phyloP scores from a whole-genome alignment of 208 protist genomes.

The Herpetomonas tarakana region DNA sequence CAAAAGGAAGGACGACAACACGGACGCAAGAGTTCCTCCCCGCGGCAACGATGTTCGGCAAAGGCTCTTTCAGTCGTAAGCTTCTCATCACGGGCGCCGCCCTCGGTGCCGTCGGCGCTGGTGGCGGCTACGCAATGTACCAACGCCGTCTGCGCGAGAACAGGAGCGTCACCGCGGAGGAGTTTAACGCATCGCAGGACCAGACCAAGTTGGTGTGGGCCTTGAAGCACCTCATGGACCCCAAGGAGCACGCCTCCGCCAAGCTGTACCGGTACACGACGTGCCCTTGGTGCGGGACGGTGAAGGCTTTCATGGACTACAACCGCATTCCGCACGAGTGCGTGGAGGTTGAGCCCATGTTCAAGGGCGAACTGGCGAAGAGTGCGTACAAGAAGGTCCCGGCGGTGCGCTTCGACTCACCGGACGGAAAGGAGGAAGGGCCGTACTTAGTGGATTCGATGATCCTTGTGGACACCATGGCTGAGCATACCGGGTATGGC shows the following conservation, averaged over 20 bases:
- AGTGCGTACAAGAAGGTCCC: slow-evolving; percentile 90
- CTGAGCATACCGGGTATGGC: slow-evolving; percentile 43
- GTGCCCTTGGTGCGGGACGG: slow-evolving; percentile 89
- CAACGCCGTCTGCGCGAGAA: slow-evolving; percentile 78
- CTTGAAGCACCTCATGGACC: slow-evolving; percentile 41
- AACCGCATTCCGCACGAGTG: slow-evolving; percentile 66
- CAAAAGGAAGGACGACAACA: too few relatives aligned
- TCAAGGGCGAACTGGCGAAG: slow-evolving; percentile 74
- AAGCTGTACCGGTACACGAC: slow-evolving; percentile 87
- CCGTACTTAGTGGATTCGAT: slow-evolving; percentile 82
- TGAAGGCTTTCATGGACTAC: slow-evolving; percentile 87
- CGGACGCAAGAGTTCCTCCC: too few relatives aligned
- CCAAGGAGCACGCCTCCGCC: slow-evolving; percentile 28
- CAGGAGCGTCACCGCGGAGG: slow-evolving; percentile 62
- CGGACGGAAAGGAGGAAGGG: slow-evolving; percentile 25
- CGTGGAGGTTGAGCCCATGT: slow-evolving; percentile 90
- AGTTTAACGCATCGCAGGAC: slow-evolving; percentile 77
- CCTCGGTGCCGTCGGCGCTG: slow-evolving; percentile 29
- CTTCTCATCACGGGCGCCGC: slow-evolving; percentile 27
- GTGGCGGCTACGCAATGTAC: slow-evolving; percentile 67
- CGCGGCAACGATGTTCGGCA: slow-evolving; percentile 68
- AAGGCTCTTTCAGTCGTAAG: slow-evolving; percentile 42
- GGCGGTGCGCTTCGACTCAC: slow-evolving; percentile 70
- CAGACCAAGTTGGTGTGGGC: slow-evolving; percentile 39
- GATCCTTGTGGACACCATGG: slow-evolving; percentile 77